Evolutionary conservation across 1,284 basidiomycete genomes (phyloP).

Genomic region (Salmacisia buchloeana): DNA sequence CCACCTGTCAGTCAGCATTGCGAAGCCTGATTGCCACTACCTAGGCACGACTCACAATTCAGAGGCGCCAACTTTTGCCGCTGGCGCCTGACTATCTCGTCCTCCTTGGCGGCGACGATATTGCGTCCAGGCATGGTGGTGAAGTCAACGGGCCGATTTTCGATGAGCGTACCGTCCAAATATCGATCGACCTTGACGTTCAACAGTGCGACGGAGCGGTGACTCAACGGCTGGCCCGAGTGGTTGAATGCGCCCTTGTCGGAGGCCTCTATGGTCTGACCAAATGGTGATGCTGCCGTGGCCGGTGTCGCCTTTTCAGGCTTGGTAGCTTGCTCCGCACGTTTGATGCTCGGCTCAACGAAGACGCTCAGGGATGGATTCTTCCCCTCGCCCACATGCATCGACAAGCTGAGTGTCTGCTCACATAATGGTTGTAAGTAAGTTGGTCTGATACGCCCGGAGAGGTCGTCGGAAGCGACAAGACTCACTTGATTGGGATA

Average conservation of each 20-base stretch:
- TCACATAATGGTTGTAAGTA: neutral
- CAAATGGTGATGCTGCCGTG: neutral
- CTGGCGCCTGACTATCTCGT: slow-evolving; percentile 31
- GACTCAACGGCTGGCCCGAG: neutral
- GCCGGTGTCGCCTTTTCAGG: neutral
- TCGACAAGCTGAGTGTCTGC: slow-evolving; percentile 36
- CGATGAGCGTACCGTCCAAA: slow-evolving; percentile 31
- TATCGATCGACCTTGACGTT: slow-evolving; percentile 44
- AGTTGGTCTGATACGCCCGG: neutral
- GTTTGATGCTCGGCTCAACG: slow-evolving; percentile 25
- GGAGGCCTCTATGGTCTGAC: too few species aligned
- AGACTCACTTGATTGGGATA: slow-evolving; percentile 61
- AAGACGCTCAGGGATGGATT: slow-evolving; percentile 27
- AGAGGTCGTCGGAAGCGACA: neutral
- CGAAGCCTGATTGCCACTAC: neutral
- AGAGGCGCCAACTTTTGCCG: slow-evolving; percentile 28
- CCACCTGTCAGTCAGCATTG: neutral
- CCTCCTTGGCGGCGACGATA: slow-evolving; percentile 24
- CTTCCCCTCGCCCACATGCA: slow-evolving; percentile 17
- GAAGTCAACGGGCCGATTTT: slow-evolving; percentile 39
- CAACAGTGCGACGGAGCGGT: slow-evolving; percentile 25
- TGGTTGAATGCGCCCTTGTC: too few species aligned
- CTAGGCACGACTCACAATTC: neutral
- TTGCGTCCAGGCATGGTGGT: slow-evolving; percentile 21
- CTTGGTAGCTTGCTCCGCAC: neutral